Evolutionary conservation across 768 basidiomycete species (phyloP).

Genomic region (Russula olivacea): DNA sequence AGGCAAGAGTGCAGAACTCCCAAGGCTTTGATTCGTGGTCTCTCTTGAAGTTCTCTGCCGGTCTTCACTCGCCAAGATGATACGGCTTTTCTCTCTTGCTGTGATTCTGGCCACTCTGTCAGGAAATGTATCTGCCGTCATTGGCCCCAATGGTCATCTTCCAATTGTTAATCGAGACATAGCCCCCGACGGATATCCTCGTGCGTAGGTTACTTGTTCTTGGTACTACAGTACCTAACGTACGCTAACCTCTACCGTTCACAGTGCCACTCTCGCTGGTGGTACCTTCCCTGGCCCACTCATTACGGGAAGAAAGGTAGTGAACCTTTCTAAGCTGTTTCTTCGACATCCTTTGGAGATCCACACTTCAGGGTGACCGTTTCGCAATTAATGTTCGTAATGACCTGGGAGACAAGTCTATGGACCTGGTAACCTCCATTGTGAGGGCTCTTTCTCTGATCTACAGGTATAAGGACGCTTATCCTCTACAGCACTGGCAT

Average conservation of each 20-base stretch:
- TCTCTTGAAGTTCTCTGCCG: neutral
- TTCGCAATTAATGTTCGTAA: slow-evolving; percentile 43
- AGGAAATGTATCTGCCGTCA: slow-evolving; percentile 9
- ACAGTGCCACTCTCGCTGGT: slow-evolving; percentile 9
- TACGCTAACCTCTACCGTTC: neutral
- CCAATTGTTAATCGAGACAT: slow-evolving; percentile 22
- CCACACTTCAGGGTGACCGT: slow-evolving; percentile 30
- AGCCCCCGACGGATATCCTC: slow-evolving; percentile 28
- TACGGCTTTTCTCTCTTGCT: slow-evolving; percentile 1
- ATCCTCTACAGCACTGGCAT: slow-evolving; percentile 45
- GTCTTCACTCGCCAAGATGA: neutral
- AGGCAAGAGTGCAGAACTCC: neutral
- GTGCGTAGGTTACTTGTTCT: slow-evolving; percentile 9
- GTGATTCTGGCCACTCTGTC: slow-evolving; percentile 10
- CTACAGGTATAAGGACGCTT: no score
- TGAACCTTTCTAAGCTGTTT: neutral
- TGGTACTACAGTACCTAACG: neutral
- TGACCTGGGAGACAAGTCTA: slow-evolving; percentile 36
- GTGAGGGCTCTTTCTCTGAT: slow-evolving; percentile 28
- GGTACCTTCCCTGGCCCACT: slow-evolving; percentile 11
- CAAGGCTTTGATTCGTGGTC: neutral
- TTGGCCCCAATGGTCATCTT: slow-evolving; percentile 26
- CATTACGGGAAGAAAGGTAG: slow-evolving; percentile 28
- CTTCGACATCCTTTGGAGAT: slow-evolving; percentile 25
- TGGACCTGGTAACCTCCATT: slow-evolving; percentile 46